phyloP scores from a whole-genome alignment of 176 grass and related monocot species.

The Secale cereale region DNA sequence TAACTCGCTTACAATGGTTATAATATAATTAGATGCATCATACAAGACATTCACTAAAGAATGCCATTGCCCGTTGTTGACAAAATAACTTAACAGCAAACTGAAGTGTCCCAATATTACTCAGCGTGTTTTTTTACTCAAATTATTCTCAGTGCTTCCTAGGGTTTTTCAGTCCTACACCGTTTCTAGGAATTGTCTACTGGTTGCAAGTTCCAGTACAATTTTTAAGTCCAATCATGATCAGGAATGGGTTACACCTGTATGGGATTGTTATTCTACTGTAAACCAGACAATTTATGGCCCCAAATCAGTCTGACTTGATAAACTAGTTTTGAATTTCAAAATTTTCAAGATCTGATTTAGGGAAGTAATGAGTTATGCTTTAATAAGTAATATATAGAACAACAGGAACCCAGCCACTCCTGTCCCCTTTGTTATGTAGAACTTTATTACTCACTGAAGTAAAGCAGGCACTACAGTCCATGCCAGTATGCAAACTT shows the following conservation, averaged over 20 bases:
- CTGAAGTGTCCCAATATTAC: neutral
- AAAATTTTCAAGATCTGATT: neutral
- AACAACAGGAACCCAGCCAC: neutral
- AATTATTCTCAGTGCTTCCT: neutral
- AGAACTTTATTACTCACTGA: neutral
- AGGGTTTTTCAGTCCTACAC: neutral
- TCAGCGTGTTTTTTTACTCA: neutral
- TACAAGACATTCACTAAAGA: neutral
- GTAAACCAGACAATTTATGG: neutral
- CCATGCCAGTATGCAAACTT: neutral
- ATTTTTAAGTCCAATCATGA: neutral
- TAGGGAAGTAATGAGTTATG: neutral
- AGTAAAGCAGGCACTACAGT: neutral
- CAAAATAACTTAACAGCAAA: neutral
- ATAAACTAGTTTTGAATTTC: neutral
- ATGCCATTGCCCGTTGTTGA: neutral
- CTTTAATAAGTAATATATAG: neutral
- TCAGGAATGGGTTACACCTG: neutral
- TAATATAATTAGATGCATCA: constrained; percentile 2
- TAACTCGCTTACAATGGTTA: neutral
- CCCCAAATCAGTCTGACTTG: neutral
- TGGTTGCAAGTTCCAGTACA: neutral
- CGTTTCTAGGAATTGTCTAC: neutral
- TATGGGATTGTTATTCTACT: neutral
- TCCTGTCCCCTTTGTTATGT: neutral